Evolutionary conservation across 2,329 filamentous ascomycete genomes (phyloP).

Genomic region (Cladosporium austrohemisphaericum): DNA sequence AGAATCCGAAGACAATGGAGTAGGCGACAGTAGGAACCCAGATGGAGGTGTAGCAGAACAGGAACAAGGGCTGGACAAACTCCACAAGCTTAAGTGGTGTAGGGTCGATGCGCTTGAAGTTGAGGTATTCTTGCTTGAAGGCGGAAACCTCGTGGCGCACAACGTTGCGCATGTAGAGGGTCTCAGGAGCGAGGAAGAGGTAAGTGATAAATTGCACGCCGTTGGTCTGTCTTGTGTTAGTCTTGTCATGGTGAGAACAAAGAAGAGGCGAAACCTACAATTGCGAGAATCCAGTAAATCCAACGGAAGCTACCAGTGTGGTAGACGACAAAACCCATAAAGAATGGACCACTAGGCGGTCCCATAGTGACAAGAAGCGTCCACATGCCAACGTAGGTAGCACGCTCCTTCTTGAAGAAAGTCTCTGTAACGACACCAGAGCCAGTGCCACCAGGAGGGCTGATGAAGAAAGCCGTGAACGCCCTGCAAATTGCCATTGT

Average conservation of each 20-base stretch:
- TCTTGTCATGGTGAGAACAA: not conserved
- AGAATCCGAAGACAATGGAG: constrained; percentile 56
- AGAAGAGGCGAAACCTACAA: constrained; percentile 35
- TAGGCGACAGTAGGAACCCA: constrained; percentile 52
- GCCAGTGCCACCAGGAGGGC: constrained; percentile 52
- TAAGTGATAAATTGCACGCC: constrained; percentile 55
- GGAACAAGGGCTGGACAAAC: constrained; percentile 50
- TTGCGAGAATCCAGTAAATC: constrained; percentile 58
- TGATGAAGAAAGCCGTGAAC: constrained; percentile 55
- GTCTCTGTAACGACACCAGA: constrained; percentile 57
- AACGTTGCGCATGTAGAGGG: constrained; percentile 48
- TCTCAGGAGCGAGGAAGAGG: constrained; percentile 54
- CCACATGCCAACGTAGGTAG: constrained; percentile 57
- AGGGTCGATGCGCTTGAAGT: constrained; percentile 50
- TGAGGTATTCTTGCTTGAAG: constrained; percentile 46
- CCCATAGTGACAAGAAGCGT: constrained; percentile 51
- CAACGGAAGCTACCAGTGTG: constrained; percentile 52
- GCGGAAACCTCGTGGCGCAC: constrained; percentile 34
- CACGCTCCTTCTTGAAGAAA: constrained; percentile 55
- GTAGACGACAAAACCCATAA: constrained; percentile 46
- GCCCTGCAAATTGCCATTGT: constrained; percentile 51
- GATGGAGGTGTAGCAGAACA: constrained; percentile 47
- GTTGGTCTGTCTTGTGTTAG: constrained; percentile 44
- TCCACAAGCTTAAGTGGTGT: constrained; percentile 47
- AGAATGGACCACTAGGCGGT: constrained; percentile 41